phyloP scores from a whole-genome alignment of 2,329 filamentous ascomycete genomes.

The Ilyonectria destructans region DNA sequence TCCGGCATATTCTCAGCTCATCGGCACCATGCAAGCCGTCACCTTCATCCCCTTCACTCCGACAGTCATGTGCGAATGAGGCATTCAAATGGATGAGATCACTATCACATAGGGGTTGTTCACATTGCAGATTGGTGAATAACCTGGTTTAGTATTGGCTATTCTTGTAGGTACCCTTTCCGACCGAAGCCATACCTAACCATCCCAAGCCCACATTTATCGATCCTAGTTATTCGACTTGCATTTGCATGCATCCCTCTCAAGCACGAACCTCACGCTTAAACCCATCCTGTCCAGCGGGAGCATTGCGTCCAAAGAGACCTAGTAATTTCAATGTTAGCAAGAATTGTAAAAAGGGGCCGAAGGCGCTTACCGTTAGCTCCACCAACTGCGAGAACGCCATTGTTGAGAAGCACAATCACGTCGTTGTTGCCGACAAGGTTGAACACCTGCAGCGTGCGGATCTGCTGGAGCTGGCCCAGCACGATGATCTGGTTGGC shows the following conservation, averaged over 20 bases:
- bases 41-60: background rate
- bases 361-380: background rate
- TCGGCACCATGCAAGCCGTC: background rate
- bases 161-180: background rate
- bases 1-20: background rate
- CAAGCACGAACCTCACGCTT: background rate
- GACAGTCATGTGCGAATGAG: background rate
- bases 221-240: background rate
- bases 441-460: conserved; percentile 3
- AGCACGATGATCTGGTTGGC: conserved; percentile 1
- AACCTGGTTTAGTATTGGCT: background rate
- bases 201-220: background rate
- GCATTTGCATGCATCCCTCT: background rate
- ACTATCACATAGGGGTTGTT: background rate
- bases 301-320: background rate
- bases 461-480: conserved; percentile 1
- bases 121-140: background rate
- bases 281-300: background rate
- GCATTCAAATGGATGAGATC: background rate
- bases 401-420: background rate
- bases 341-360: background rate
- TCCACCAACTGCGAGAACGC: background rate
- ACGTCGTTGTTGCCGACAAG: background rate
- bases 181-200: background rate
- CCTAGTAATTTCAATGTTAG: background rate